Evolutionary conservation across 2,329 filamentous ascomycete species (phyloP).

Genomic region (Davidsoniella eucalypti): DNA sequence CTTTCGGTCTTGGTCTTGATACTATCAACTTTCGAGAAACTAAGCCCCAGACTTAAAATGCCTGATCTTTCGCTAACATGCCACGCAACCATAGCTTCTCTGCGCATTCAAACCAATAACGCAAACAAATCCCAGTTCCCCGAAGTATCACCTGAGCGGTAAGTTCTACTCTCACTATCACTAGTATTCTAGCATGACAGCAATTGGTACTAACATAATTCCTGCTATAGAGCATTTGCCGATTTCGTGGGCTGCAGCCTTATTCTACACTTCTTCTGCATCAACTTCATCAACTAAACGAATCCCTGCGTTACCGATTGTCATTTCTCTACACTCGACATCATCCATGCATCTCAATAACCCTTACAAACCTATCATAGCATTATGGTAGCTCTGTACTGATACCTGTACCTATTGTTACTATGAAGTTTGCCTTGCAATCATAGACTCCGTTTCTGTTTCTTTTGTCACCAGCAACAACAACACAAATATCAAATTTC

Average conservation of each 20-base stretch:
- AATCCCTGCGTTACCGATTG: no score
- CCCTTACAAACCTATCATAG: no score
- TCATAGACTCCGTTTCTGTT: no score
- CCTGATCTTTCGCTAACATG: background rate
- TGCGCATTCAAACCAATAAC: slow-evolving; percentile 83
- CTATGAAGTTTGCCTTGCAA: no score
- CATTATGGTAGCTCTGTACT: no score
- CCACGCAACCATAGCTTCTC: slow-evolving; percentile 31
- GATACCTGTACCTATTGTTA: no score
- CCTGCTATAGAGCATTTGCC: slow-evolving; percentile 65
- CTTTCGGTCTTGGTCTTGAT: background rate
- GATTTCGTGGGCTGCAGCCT: slow-evolving; percentile 91
- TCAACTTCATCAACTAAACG: slow-evolving; percentile 95
- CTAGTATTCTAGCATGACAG: background rate
- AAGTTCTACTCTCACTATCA: slow-evolving; percentile 17
- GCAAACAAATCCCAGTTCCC: slow-evolving; percentile 67
- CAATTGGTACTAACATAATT: background rate
- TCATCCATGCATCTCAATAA: no score
- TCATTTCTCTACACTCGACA: no score
- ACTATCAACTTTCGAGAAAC: background rate
- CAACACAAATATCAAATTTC: no score
- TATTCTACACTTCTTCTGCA: slow-evolving; percentile 95
- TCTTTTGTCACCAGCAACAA: no score
- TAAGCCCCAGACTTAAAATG: background rate
- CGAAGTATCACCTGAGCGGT: slow-evolving; percentile 66